These are phyloP conservation scores for Xanthoconium stramineum DNA, from an alignment of 768 basidiomycete genomes.

Conservation along the genomic window DNA sequence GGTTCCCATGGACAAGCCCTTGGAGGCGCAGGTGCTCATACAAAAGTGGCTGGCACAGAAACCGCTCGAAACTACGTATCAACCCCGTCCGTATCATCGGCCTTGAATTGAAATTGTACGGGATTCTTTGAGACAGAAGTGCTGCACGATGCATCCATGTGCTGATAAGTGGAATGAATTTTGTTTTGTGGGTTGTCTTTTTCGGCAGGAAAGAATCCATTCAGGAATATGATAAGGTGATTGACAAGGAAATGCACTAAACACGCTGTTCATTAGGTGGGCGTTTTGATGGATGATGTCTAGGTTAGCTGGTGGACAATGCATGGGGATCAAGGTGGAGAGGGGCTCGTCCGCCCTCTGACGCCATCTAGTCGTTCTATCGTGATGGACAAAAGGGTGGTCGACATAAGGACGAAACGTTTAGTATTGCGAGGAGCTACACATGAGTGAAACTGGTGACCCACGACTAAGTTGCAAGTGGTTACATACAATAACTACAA, in stretches of 20 bases:
- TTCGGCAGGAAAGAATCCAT: too few relatives aligned
- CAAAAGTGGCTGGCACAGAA: conserved; percentile 37
- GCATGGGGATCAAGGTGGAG: conserved; percentile 7
- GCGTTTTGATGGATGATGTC: not conserved
- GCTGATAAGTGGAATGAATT: too few relatives aligned
- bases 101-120: too few relatives aligned
- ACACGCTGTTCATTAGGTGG: not conserved
- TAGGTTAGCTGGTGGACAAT: conserved; percentile 3
- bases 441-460: too few relatives aligned
- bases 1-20: conserved; percentile 44
- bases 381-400: not conserved
- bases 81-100: too few relatives aligned
- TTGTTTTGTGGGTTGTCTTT: too few relatives aligned
- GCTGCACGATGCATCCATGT: too few relatives aligned
- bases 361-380: not conserved
- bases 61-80: conserved; percentile 4
- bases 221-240: not conserved
- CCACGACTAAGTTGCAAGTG: too few relatives aligned
- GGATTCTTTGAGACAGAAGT: not conserved
- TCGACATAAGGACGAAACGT: not conserved
- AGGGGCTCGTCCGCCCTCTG: not conserved
- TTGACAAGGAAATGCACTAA: not conserved
- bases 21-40: not conserved
- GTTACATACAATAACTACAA: too few relatives aligned
- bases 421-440: not conserved